These are phyloP conservation scores for Stramenopiles sp. DNA, from an alignment of 352 stramenopile species.

Conservation along the genomic window DNA sequence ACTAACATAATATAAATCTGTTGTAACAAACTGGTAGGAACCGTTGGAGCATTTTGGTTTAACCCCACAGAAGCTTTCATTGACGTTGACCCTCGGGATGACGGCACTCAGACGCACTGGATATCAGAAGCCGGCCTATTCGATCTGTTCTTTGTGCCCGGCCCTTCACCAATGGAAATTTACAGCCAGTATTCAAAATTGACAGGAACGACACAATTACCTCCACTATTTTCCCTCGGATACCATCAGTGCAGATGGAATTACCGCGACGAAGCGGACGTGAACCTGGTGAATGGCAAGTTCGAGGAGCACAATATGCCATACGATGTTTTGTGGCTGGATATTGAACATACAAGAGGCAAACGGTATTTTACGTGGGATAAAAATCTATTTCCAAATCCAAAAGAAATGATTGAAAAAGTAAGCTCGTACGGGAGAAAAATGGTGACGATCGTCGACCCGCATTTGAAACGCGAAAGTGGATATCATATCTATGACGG, in stretches of 20 bases:
- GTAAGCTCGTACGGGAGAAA: conserved; percentile 69
- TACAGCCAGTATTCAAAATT: conserved; percentile 73
- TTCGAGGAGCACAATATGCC: conserved; percentile 78
- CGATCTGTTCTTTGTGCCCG: conserved; percentile 85
- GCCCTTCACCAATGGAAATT: conserved; percentile 49
- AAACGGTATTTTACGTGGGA: conserved; percentile 98
- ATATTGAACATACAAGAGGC: conserved; percentile 97
- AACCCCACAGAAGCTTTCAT: conserved; percentile 98
- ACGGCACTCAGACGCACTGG: conserved; percentile 60
- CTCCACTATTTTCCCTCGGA: conserved; percentile 83
- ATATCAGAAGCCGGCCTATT: conserved; percentile 84
- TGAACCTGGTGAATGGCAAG: conserved; percentile 48
- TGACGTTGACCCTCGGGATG: conserved; percentile 45
- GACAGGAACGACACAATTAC: conserved; percentile 69
- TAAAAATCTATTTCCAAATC: conserved; percentile 76
- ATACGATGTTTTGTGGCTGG: conserved; percentile 98
- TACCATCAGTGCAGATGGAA: conserved; percentile 99
- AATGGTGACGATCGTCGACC: conserved; percentile 98
- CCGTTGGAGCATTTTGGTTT: conserved; percentile 89
- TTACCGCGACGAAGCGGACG: conserved; percentile 92
- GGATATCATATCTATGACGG: conserved; percentile 73
- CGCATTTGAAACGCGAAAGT: conserved; percentile 91
- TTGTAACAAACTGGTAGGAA: too few species aligned
- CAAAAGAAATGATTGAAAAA: conserved; percentile 74
- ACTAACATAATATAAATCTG: too few species aligned